Percentiles rank a stretch among this genome's conserved stretches.
phyloP scores from a whole-genome alignment of 495 filamentous ascomycete genomes.

The Arthonia radiata region DNA sequence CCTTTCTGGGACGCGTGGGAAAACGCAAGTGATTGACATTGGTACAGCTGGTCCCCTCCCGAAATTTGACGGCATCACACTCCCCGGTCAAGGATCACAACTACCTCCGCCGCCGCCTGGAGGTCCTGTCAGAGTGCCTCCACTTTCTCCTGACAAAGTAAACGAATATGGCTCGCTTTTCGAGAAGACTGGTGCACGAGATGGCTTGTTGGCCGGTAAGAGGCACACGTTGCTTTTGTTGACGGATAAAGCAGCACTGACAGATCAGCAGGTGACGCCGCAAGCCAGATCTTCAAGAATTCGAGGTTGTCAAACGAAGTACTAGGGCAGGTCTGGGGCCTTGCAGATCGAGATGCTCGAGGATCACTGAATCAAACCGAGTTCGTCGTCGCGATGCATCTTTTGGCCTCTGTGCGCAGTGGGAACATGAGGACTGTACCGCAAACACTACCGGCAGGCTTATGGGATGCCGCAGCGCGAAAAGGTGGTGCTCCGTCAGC shows the following conservation, averaged over 20 bases:
- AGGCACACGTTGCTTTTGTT: no score
- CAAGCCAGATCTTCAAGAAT: conserved; percentile 86
- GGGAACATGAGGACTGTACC: conserved; percentile 59
- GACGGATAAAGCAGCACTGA: no score
- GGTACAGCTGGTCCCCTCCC: conserved; percentile 64
- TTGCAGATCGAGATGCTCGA: conserved; percentile 78
- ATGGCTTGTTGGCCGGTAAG: conserved; percentile 56
- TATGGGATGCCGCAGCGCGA: conserved; percentile 80
- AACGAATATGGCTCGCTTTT: conserved; percentile 66
- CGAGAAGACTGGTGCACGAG: conserved; percentile 57
- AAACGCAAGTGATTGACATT: conserved; percentile 3
- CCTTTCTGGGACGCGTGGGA: no score
- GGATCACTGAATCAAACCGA: conserved; percentile 74
- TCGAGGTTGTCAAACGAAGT: conserved; percentile 74
- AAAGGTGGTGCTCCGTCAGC: conserved; percentile 27
- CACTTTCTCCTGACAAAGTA: conserved; percentile 70
- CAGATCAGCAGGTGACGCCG: conserved; percentile 36
- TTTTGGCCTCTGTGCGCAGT: conserved; percentile 71
- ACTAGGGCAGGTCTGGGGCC: conserved; percentile 79
- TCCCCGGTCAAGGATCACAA: conserved; percentile 15
- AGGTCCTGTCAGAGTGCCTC: conserved; percentile 64
- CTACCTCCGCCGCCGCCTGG: background rate
- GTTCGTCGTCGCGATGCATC: conserved; percentile 96
- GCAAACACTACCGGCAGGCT: conserved; percentile 51
- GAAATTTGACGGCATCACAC: conserved; percentile 57